phyloP scores from a whole-genome alignment of 1,139 yeast species.

The Debaryomycetaceae sp. region DNA sequence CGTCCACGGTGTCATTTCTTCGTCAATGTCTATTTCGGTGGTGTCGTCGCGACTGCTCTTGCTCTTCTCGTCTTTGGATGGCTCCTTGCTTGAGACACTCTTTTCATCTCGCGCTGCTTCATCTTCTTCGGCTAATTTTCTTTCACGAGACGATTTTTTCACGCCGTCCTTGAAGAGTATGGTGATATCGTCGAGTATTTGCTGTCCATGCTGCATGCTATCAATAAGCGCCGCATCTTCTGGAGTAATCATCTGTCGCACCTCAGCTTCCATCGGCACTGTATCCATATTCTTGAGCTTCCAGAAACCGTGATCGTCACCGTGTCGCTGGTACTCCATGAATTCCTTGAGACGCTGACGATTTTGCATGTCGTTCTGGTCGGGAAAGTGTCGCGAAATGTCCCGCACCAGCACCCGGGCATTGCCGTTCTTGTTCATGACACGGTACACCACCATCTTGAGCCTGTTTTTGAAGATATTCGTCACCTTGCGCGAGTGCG shows the following conservation, averaged over 20 bases:
- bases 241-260: conserved; percentile 80
- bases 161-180: conserved; percentile 34
- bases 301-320: conserved; percentile 96
- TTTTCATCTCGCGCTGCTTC: too few species aligned
- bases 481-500: conserved; percentile 93
- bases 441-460: conserved; percentile 88
- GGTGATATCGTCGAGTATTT: conserved; percentile 63
- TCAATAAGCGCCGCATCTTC: conserved; percentile 85
- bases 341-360: conserved; percentile 92
- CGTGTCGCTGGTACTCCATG: conserved; percentile 94
- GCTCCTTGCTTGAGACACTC: conserved; percentile 24
- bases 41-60: conserved; percentile 15
- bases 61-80: conserved; percentile 15
- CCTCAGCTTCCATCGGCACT: conserved; percentile 68
- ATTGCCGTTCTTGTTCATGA: conserved; percentile 65
- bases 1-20: conserved; percentile 91
- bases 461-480: conserved; percentile 84
- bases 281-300: conserved; percentile 61
- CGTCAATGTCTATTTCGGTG: conserved; percentile 50
- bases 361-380: conserved; percentile 95
- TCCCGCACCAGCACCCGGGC: conserved; percentile 79
- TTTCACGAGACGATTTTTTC: conserved; percentile 11
- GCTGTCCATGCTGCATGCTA: conserved; percentile 91
- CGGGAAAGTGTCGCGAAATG: conserved; percentile 88
- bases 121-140: conserved; percentile 9